Percentiles rank a stretch among this genome's conserved stretches.
Evolutionary conservation across 2,329 filamentous ascomycete genomes (phyloP).

Genomic region (Colletotrichum tabaci): DNA sequence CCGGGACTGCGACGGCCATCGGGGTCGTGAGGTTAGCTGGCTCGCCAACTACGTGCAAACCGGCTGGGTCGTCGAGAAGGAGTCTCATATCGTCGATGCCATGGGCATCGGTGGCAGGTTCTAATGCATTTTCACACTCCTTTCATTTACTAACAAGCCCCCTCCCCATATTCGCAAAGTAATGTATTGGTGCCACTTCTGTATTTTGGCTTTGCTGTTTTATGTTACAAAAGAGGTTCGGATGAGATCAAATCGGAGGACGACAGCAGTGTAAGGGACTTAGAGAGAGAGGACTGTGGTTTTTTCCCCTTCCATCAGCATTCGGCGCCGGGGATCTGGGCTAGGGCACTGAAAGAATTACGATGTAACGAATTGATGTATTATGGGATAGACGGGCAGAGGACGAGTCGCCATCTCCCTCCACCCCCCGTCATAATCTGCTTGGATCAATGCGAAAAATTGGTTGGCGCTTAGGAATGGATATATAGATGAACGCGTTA

Average conservation of each 20-base stretch:
- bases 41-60: slow-evolving; percentile 45
- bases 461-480: slow-evolving; percentile 17
- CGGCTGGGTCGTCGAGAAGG: slow-evolving; percentile 38
- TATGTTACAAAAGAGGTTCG: slow-evolving; percentile 15
- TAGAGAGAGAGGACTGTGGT: neutral
- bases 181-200: neutral
- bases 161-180: neutral
- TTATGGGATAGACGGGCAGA: slow-evolving; percentile 25
- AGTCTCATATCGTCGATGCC: slow-evolving; percentile 37
- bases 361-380: slow-evolving; percentile 40
- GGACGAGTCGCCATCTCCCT: neutral
- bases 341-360: slow-evolving; percentile 27
- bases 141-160: no score
- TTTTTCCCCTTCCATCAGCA: slow-evolving; percentile 31
- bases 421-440: slow-evolving; percentile 13
- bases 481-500: slow-evolving; percentile 21
- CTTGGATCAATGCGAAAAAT: slow-evolving; percentile 16
- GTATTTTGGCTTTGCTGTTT: neutral
- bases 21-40: slow-evolving; percentile 52
- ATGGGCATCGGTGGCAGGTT: slow-evolving; percentile 31
- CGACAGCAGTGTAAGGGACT: neutral
- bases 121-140: neutral
- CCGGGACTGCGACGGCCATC: slow-evolving; percentile 51
- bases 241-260: slow-evolving; percentile 8
- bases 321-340: slow-evolving; percentile 27